Evolutionary conservation across 2,329 filamentous ascomycete species (phyloP).

Genomic region (Nannizzia gypsea): DNA sequence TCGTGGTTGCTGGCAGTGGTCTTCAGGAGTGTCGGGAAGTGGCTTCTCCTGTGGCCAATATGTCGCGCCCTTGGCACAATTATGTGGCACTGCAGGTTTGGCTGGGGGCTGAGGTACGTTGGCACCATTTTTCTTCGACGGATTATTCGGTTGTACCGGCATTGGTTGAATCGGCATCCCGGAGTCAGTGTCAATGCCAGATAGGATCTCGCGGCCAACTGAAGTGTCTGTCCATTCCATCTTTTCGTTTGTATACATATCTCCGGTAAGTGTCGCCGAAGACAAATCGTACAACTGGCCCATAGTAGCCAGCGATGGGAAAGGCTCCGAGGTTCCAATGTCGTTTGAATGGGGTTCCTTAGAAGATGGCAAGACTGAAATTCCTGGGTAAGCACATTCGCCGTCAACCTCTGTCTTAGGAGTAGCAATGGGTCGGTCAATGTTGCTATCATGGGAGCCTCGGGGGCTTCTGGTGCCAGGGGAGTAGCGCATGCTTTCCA

Average conservation of each 20-base stretch:
- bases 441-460: not conserved
- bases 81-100: not conserved
- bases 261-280: slow-evolving; percentile 1
- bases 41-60: slow-evolving; percentile 3
- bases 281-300: not conserved
- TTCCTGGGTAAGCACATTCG: slow-evolving; percentile 11
- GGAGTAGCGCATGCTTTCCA: not conserved
- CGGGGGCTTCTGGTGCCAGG: slow-evolving; percentile 1
- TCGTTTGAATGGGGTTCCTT: not conserved
- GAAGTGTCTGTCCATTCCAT: slow-evolving; percentile 7
- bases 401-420: slow-evolving; percentile 9
- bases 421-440: not conserved
- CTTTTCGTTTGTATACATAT: not conserved
- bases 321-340: not conserved
- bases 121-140: not conserved
- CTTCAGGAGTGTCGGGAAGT: not conserved
- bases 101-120: not conserved
- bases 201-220: slow-evolving; percentile 5
- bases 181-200: not conserved
- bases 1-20: not conserved
- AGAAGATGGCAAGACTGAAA: slow-evolving; percentile 12
- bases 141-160: not conserved
- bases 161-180: not conserved
- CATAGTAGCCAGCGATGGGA: not conserved
- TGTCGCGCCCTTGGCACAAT: not conserved